Evolutionary conservation across 129 eudicot species (phyloP).

Genomic region (Ambrosia artemisiifolia): DNA sequence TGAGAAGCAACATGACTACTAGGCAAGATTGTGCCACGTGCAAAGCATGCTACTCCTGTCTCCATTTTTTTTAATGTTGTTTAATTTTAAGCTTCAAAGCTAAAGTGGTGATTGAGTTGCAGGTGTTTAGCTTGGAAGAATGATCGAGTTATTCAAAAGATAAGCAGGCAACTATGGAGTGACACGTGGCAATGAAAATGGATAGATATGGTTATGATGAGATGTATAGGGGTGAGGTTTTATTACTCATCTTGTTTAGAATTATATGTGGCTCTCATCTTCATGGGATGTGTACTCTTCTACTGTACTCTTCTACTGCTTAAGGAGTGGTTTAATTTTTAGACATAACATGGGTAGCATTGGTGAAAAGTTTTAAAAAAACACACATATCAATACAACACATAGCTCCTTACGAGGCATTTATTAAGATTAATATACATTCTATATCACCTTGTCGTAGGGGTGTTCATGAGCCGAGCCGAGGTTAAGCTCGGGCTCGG

Average conservation of each 20-base stretch:
- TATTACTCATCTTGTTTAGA: constrained; percentile 30
- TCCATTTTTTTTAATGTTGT: constrained; percentile 46
- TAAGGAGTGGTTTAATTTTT: too few species aligned
- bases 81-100: constrained; percentile 22
- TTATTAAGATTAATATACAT: too few species aligned
- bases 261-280: constrained; percentile 61
- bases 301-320: not conserved
- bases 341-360: too few species aligned
- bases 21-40: constrained; percentile 68
- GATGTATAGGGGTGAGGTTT: constrained; percentile 48
- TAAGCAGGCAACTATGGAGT: constrained; percentile 49
- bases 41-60: constrained; percentile 69
- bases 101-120: constrained; percentile 8
- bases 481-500: too few species aligned
- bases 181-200: constrained; percentile 70
- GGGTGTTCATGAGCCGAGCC: too few species aligned
- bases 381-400: too few species aligned
- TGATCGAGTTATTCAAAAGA: constrained; percentile 46
- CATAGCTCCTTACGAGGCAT: too few species aligned
- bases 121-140: constrained; percentile 28
- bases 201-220: constrained; percentile 56
- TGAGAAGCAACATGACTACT: constrained; percentile 59
- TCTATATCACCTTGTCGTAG: too few species aligned
- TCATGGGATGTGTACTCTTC: constrained; percentile 1
- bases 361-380: too few species aligned